A percentile compares a stretch with the other conserved stretches of the same genome.
These are phyloP conservation scores for Climacium dendroides DNA, from an alignment of 225 moss, liverwort and hornwort genomes.

Conservation along the genomic window DNA sequence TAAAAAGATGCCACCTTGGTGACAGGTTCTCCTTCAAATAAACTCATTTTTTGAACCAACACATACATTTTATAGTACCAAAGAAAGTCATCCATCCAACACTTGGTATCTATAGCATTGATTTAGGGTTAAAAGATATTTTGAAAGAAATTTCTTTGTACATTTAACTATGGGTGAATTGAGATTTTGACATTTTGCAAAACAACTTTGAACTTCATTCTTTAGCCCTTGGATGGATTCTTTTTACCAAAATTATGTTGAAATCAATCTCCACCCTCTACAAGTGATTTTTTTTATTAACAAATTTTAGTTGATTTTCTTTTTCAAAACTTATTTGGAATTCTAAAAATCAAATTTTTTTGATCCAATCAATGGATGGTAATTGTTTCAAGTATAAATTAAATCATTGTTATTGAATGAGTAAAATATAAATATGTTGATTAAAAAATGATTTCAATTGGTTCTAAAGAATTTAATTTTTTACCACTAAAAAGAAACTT, in stretches of 20 bases:
- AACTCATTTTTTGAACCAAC: background rate
- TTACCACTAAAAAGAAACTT: background rate
- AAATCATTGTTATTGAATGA: background rate
- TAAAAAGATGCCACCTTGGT: fast-evolving
- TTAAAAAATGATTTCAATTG: background rate
- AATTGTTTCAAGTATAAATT: background rate
- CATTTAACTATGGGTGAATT: fast-evolving
- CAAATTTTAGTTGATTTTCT: too few species aligned
- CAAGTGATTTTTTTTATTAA: fast-evolving
- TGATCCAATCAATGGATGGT: fast-evolving
- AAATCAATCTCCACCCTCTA: background rate
- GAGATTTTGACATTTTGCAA: background rate
- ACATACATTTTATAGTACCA: fast-evolving
- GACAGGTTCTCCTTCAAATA: background rate
- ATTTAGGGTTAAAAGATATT: background rate
- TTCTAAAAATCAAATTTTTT: too few species aligned
- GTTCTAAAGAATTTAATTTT: background rate
- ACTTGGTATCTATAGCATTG: fast-evolving
- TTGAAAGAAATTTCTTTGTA: background rate
- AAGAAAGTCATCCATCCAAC: background rate
- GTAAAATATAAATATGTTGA: background rate
- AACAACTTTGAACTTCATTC: fast-evolving
- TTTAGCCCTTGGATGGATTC: background rate
- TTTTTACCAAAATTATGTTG: fast-evolving
- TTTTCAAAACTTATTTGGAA: background rate